Base-by-base conservation (phyloP, 2,329 filamentous ascomycete species). In the Zymoseptoria pseudotritici region DNA sequence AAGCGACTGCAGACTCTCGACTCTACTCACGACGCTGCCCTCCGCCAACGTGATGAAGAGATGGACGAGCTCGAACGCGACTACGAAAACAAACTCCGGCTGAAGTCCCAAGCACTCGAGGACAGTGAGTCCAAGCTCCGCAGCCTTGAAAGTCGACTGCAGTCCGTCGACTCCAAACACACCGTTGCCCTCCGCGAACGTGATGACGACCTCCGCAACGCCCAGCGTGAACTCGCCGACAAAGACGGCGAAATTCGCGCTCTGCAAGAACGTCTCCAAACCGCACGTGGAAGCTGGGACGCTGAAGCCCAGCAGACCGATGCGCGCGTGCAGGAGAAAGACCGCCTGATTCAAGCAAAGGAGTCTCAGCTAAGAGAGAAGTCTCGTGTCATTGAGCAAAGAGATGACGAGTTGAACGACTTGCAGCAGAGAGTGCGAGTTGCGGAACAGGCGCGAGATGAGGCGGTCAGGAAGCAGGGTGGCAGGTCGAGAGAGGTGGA, bases 311-410 rank as follows among this genome's bases (percentile, higher is more conserved):
- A 73, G 53, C 66, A 73, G 60, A 73, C 70, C 11, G 73, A 75
- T 59, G 66, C 69, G 17, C 70, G 72, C 13, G 55, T 75, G 55
- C 70, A 72, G 53, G 72, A 72, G 57, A 75, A 75, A 63, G 72
- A 74, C 53, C 58, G 60, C n/a, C 46, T 68, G 7, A 82, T 96
- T 11, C 83, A 83, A 42, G 89, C 95, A 67, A 78, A 93, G 5
- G 88, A 95, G 73, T 83, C 85, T 4, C 86, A 90, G 8, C 72
- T 93, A 11, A 83, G 89, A 50, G 87, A 90, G 63, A 93, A 91
- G 70, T 87, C 93, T 59, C 84, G 86, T 2, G 72, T 84, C 1
- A 82, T 95, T 46, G 86, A 88, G 54, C 84, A 91, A 63, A 85
- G 85, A 20, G 88, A 94, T 55, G 88, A 92, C 62, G 86, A 90